Conservation (phyloP, 83 land plant genomes). For the Thuja plicata region DNA sequence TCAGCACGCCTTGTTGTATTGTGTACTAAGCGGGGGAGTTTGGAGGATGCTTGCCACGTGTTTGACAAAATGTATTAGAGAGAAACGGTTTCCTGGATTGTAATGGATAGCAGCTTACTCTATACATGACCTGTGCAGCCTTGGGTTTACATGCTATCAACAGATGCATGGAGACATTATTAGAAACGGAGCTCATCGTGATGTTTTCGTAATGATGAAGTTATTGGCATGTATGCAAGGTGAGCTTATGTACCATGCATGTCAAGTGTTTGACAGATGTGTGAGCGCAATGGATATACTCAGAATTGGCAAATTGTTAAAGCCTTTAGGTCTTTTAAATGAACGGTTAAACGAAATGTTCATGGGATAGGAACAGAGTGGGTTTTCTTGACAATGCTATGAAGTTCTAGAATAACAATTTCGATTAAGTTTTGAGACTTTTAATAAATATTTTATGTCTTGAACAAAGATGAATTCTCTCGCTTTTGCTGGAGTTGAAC, state of each 20-base stretch:
- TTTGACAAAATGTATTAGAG: too few species aligned
- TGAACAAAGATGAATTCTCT: not conserved
- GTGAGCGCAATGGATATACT: not conserved
- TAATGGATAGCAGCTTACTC: too few species aligned
- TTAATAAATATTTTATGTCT: not conserved
- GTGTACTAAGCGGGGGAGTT: too few species aligned
- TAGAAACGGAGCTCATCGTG: not conserved
- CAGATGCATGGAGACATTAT: not conserved
- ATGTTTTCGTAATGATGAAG: not conserved
- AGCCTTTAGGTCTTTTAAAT: not conserved
- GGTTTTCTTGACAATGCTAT: not conserved
- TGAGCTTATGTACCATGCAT: not conserved
- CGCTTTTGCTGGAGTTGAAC: not conserved
- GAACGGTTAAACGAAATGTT: not conserved
- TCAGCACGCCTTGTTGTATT: too few species aligned
- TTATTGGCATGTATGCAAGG: not conserved
- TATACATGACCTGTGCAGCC: too few species aligned
- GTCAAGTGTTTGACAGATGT: not conserved
- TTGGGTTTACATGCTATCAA: too few species aligned
- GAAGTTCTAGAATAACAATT: not conserved
- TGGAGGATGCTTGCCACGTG: too few species aligned
- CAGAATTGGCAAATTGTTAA: not conserved
- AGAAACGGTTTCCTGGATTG: too few species aligned
- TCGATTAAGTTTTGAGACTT: not conserved
- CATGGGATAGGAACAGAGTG: not conserved